Conservation (phyloP, 2,329 filamentous ascomycete species). For the Sporothrix protearum region DNA sequence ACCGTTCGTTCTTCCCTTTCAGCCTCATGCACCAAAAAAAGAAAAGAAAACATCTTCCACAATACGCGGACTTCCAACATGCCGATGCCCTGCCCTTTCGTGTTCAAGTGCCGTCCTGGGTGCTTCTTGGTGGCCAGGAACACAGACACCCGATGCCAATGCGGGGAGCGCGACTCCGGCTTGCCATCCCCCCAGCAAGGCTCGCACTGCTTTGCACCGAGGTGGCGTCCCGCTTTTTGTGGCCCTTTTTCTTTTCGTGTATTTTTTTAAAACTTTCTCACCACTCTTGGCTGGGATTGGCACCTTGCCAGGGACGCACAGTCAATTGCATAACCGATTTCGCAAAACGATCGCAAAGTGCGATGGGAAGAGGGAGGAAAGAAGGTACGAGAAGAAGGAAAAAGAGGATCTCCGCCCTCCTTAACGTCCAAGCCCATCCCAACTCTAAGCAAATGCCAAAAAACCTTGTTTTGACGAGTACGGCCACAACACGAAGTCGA, state of each 20-base stretch:
- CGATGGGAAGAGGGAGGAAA: background rate
- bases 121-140: no score
- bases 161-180: background rate
- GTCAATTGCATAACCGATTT: background rate
- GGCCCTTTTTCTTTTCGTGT: background rate
- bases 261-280: background rate
- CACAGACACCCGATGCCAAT: background rate
- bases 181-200: background rate
- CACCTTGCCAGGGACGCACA: no score
- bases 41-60: background rate
- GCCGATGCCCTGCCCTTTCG: background rate
- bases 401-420: background rate
- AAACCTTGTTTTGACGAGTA: background rate
- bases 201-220: slow-evolving; percentile 7
- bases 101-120: background rate
- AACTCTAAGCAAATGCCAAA: background rate
- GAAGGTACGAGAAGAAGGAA: background rate
- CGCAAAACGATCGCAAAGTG: background rate
- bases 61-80: background rate
- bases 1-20: background rate
- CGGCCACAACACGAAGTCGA: background rate
- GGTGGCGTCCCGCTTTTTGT: background rate
- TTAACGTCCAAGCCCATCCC: background rate
- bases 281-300: background rate
- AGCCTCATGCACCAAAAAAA: background rate